Evolutionary conservation across 2,329 filamentous ascomycete genomes (phyloP).

Genomic region (Neurospora crassa): DNA sequence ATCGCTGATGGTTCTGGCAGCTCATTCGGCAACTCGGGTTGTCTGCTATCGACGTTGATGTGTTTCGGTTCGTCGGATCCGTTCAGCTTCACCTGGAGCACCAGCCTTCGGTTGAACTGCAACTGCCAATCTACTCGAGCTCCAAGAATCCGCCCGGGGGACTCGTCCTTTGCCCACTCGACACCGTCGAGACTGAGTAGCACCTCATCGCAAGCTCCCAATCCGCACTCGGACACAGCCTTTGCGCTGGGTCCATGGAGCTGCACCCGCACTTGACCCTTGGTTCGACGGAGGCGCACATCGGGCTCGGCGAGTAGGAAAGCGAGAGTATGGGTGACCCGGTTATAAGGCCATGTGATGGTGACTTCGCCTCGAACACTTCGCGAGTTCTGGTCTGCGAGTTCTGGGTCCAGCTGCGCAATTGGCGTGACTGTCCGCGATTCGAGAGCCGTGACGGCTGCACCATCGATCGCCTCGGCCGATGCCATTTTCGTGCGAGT

Average conservation of each 20-base stretch:
- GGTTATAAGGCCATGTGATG: constrained; percentile 86
- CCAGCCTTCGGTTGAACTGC: constrained; percentile 40
- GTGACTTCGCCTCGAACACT: constrained; percentile 65
- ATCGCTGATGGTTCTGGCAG: constrained; percentile 8
- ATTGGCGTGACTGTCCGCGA: constrained; percentile 36
- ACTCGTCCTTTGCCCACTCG: constrained; percentile 49
- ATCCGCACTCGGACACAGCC: constrained; percentile 52
- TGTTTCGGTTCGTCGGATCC: constrained; percentile 37
- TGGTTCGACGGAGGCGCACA: constrained; percentile 64
- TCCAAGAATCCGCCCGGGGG: constrained; percentile 37
- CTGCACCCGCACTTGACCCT: constrained; percentile 71
- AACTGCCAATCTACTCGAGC: constrained; percentile 50
- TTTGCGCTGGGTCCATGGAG: constrained; percentile 64
- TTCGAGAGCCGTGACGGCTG: constrained; percentile 13
- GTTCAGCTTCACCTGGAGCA: constrained; percentile 37
- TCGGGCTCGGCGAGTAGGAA: constrained; percentile 80
- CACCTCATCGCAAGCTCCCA: constrained; percentile 74
- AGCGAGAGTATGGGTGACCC: constrained; percentile 61
- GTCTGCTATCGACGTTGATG: constrained; percentile 44
- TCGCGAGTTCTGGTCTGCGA: constrained; percentile 30
- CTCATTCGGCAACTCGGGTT: constrained; percentile 7
- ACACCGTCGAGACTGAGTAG: constrained; percentile 59
- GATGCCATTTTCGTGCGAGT: constrained; percentile 14
- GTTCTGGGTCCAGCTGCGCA: constrained; percentile 41
- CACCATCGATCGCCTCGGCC: constrained; percentile 10